Conservation (phyloP, 2,329 filamentous ascomycete species). For the Diplocarpon rosae region DNA sequence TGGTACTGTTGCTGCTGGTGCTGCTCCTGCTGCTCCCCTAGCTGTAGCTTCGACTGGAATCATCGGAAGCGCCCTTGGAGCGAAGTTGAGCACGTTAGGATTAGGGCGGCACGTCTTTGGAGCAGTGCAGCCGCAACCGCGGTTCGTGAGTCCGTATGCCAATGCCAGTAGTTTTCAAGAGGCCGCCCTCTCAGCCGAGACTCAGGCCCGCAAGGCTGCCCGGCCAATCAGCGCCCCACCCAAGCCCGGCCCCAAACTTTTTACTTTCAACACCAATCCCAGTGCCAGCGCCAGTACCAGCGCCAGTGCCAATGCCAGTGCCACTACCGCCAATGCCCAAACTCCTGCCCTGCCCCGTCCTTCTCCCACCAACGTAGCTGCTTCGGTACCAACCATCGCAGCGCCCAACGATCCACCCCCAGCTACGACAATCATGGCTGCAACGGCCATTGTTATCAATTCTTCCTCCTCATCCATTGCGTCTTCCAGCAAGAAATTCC, state of each 20-base stretch:
- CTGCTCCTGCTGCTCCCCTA: too few species aligned
- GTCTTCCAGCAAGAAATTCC: conserved; percentile 2
- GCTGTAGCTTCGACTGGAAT: not conserved
- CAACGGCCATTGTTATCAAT: not conserved
- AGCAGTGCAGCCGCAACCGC: conserved; percentile 6
- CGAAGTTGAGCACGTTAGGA: not conserved
- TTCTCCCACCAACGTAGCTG: conserved; percentile 4
- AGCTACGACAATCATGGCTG: too few species aligned
- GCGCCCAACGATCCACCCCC: too few species aligned
- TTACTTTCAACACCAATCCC: conserved; percentile 16
- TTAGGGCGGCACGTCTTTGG: conserved; percentile 8
- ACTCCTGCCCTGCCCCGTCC: conserved; percentile 9
- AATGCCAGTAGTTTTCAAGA: conserved; percentile 17
- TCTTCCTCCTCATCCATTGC: not conserved
- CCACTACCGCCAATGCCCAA: conserved; percentile 9
- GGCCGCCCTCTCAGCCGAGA: conserved; percentile 21
- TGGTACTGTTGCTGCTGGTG: too few species aligned
- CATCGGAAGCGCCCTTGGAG: not conserved
- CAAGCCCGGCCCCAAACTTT: conserved; percentile 21
- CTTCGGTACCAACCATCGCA: too few species aligned
- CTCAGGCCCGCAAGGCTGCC: conserved; percentile 15
- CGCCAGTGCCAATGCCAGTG: conserved; percentile 1
- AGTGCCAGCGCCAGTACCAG: conserved; percentile 6
- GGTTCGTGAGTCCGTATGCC: conserved; percentile 16
- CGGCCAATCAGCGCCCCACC: conserved; percentile 19